These are phyloP conservation scores for Francoa sonchifolia DNA, from an alignment of 441 rosid genomes.

Conservation along the genomic window DNA sequence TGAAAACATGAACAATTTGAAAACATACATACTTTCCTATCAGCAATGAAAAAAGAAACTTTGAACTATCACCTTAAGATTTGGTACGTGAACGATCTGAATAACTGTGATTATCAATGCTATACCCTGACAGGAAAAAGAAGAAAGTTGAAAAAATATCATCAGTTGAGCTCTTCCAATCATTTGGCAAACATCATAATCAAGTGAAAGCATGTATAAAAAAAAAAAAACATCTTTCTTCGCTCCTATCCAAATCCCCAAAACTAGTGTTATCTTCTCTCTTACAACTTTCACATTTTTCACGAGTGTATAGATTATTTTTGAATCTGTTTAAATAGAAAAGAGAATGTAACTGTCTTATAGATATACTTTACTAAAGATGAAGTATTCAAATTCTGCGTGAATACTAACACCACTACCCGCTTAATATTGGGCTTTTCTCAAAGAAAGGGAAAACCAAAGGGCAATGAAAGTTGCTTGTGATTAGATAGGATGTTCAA, in stretches of 20 bases:
- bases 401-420: too few relatives aligned
- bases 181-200: too few relatives aligned
- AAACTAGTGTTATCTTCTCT: too few relatives aligned
- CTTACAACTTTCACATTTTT: too few relatives aligned
- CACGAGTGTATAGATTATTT: too few relatives aligned
- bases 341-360: too few relatives aligned
- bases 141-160: conserved; percentile 1
- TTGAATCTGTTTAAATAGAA: too few relatives aligned
- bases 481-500: background rate
- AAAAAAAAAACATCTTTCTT: too few relatives aligned
- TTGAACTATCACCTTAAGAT: conserved; percentile 32
- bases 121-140: conserved; percentile 28
- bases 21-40: conserved; percentile 2
- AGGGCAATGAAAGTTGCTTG: background rate
- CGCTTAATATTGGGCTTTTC: background rate
- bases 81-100: conserved; percentile 42
- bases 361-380: too few relatives aligned
- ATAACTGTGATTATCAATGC: conserved; percentile 45
- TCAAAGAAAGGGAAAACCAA: background rate
- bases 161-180: conserved; percentile 10
- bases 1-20: background rate
- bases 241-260: too few relatives aligned
- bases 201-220: too few relatives aligned
- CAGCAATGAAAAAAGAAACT: background rate
- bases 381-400: too few relatives aligned